Percentiles rank a stretch among this genome's conserved stretches.
Conservation (phyloP, 352 stramenopile genomes). For the Pseudoperonospora humuli region DNA sequence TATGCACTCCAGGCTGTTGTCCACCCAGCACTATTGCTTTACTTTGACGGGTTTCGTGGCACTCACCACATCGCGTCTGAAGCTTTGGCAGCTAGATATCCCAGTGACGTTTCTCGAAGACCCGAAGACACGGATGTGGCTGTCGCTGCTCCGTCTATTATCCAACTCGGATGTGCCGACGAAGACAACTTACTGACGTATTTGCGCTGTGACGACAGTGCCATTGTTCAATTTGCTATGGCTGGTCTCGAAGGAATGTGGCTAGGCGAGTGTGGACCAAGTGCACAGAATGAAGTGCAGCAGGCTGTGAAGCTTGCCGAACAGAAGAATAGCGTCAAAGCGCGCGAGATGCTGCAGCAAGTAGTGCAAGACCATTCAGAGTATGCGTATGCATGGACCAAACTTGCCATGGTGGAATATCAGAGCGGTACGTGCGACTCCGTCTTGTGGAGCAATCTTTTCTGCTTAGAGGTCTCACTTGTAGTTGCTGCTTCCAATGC, state of each 20-base stretch:
- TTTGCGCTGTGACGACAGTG: conserved; percentile 56
- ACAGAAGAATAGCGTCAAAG: conserved; percentile 28
- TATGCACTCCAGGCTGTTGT: conserved; percentile 32
- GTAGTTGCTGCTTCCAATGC: neutral
- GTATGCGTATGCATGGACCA: conserved; percentile 71
- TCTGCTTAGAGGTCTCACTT: neutral
- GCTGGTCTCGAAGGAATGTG: conserved; percentile 66
- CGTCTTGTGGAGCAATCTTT: neutral
- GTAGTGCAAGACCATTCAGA: conserved; percentile 39
- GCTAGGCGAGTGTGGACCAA: conserved; percentile 45
- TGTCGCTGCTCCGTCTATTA: conserved; percentile 44
- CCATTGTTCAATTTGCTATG: conserved; percentile 64
- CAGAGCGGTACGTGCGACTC: conserved; percentile 29
- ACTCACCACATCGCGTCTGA: conserved; percentile 54
- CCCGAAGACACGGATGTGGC: neutral
- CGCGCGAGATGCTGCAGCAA: conserved; percentile 36
- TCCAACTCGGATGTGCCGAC: conserved; percentile 60
- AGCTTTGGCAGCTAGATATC: conserved; percentile 51
- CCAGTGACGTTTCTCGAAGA: conserved; percentile 32
- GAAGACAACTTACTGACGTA: conserved; percentile 60
- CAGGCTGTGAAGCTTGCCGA: conserved; percentile 32
- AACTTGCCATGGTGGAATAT: conserved; percentile 62
- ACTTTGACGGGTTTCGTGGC: conserved; percentile 68
- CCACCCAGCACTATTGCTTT: conserved; percentile 58
- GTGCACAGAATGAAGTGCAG: conserved; percentile 33